phyloP scores from a whole-genome alignment of 179 eudicot genomes.

The Sideroxylon spinosum region DNA sequence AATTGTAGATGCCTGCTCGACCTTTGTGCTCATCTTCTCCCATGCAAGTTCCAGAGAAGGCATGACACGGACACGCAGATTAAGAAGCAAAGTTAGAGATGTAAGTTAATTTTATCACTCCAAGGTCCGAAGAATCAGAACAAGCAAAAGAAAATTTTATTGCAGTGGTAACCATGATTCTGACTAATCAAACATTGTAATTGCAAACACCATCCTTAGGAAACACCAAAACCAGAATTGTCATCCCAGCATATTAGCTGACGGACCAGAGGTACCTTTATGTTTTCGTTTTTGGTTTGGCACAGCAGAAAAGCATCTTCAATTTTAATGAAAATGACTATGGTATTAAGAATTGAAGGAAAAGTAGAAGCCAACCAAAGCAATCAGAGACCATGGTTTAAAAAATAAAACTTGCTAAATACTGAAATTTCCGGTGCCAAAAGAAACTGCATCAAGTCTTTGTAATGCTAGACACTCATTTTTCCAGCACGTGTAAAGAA shows the following conservation, averaged over 20 bases:
- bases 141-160: not conserved
- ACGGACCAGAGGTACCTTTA: no score
- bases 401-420: no score
- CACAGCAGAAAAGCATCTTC: no score
- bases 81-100: not conserved
- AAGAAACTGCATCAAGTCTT: no score
- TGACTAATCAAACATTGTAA: not conserved
- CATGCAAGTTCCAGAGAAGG: not conserved
- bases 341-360: no score
- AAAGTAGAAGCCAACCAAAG: no score
- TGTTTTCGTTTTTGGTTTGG: no score
- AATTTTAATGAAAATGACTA: no score
- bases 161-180: not conserved
- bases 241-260: not conserved
- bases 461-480: no score
- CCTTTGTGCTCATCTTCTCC: constrained; percentile 42
- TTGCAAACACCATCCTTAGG: not conserved
- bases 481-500: no score
- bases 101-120: not conserved
- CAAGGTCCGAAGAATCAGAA: not conserved
- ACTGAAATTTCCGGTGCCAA: no score
- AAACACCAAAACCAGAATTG: not conserved
- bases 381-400: no score
- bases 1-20: constrained; percentile 29
- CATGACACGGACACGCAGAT: not conserved